Evolutionary conservation across 352 stramenopile species (phyloP), one percentile per base, ranked within the genome.

Genomic region (Phytophthora europaea): DNA sequence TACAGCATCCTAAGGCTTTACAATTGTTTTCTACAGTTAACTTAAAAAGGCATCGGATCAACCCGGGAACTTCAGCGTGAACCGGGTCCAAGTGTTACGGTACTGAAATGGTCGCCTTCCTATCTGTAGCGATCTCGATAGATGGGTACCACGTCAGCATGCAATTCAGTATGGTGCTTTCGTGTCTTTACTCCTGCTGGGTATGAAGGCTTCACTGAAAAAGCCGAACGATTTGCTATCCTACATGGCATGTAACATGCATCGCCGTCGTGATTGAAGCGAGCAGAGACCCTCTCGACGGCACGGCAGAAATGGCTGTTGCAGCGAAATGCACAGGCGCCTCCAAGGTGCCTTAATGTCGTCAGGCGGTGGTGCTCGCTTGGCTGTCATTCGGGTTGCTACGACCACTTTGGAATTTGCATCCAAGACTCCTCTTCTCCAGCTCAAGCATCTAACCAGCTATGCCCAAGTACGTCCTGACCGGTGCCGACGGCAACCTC

Each of bases 401-500:
- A 31, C 10, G 18, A 33, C 20, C 57, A 63, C 38, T 63, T 63
- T 53, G 57, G 38, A 63, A 63, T 63, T 63, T 40, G 57, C 57
- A 31, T 47, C 22, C n/a, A 56, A 56, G 18, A 56, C 33, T 28
- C 8, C 36, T 28, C 57, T n/a, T 50, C 34, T 50, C 15, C 6
- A n/a, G 13, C 18, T 15, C 18, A 18, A 50, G 20, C 22, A 6
- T 12, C 1, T 9, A 56, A 26, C 12, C 18, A 52, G 15, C 23
- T 12, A 56, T 56, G 50, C 22, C 50, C 50, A 75, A 80, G 64
- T 77, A 61, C 33, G 64, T 77, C 34, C 52, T 80, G 1, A 80
- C 62, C 45, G 73, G 73, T 45, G 63, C 69, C 6, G 73, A 70
- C 10, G 69, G 73, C 18, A 75, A 70, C 40, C 52, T 80, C 20